These are phyloP conservation scores for Ambrosia artemisiifolia DNA, from an alignment of 129 eudicot species.

Conservation along the genomic window DNA sequence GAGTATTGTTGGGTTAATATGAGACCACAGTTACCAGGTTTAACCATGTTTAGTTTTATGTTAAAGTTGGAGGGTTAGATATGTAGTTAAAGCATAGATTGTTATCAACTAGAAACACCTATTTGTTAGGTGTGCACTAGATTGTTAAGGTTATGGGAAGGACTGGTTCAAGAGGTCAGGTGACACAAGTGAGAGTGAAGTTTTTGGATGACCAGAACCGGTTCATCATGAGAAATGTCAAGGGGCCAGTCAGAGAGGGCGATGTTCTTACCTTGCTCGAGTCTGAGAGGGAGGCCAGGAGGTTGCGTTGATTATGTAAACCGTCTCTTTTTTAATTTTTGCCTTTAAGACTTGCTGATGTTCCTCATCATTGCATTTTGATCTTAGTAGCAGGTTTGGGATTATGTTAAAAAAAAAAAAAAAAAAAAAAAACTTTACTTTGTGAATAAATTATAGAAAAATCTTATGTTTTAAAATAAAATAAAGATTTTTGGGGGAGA, in stretches of 20 bases:
- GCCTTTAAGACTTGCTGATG: neutral
- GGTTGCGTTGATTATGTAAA: constrained; percentile 30
- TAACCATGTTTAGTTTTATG: no score
- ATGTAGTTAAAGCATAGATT: no score
- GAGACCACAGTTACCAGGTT: no score
- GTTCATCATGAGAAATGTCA: constrained; percentile 42
- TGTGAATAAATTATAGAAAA: no score
- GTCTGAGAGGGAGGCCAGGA: constrained; percentile 45
- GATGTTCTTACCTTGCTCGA: constrained; percentile 44
- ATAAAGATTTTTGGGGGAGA: no score
- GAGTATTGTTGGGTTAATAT: no score
- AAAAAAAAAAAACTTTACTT: no score
- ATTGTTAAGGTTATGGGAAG: constrained; percentile 41
- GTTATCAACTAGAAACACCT: no score
- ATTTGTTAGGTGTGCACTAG: no score
- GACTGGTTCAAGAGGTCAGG: constrained; percentile 42
- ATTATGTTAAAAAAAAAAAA: no score
- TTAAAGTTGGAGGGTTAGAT: no score
- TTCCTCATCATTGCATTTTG: neutral
- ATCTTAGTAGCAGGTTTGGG: neutral
- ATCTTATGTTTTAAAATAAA: no score
- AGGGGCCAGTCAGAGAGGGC: constrained; percentile 41
- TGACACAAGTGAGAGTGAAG: constrained; percentile 42
- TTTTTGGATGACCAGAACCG: constrained; percentile 34
- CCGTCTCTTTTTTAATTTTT: neutral